Evolutionary conservation across 331 rosid species (phyloP).

Genomic region (Quercus lobata): DNA sequence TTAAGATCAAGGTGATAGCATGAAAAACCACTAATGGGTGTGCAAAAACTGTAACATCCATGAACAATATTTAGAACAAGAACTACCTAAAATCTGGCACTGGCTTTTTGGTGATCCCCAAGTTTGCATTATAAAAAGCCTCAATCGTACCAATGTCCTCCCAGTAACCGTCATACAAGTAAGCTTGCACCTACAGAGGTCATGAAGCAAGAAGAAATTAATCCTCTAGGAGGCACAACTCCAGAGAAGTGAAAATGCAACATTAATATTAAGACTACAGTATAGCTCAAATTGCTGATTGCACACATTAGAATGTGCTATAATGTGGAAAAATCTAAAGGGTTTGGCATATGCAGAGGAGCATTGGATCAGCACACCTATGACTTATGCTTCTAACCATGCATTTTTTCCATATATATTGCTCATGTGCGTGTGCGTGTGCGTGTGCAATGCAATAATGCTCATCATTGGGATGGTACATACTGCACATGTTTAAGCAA

Average conservation of each 20-base stretch:
- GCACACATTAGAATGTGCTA: not conserved
- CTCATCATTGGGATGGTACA: not conserved
- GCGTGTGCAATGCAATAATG: not conserved
- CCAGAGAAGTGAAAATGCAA: not conserved
- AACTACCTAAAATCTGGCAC: constrained; percentile 91
- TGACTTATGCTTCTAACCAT: not conserved
- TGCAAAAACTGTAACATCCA: not conserved
- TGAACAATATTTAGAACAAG: not conserved
- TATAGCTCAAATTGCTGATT: not conserved
- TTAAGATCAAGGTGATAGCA: not conserved
- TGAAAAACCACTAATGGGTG: constrained; percentile 1
- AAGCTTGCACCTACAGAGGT: constrained; percentile 82
- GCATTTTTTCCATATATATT: not conserved
- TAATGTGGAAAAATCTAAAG: not conserved
- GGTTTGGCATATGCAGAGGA: not conserved
- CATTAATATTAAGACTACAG: not conserved
- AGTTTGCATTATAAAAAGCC: constrained; percentile 96
- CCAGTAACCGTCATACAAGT: constrained; percentile 98
- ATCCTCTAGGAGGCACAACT: constrained; percentile 1
- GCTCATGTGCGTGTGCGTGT: too few relatives aligned
- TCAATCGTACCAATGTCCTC: constrained; percentile 99
- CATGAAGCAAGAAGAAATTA: constrained; percentile 14
- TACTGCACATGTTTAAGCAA: not conserved
- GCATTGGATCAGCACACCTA: too few relatives aligned
- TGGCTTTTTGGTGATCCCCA: constrained; percentile 96